These are phyloP conservation scores for Gossypium bickii DNA, from an alignment of 345 rosid genomes.

Conservation along the genomic window DNA sequence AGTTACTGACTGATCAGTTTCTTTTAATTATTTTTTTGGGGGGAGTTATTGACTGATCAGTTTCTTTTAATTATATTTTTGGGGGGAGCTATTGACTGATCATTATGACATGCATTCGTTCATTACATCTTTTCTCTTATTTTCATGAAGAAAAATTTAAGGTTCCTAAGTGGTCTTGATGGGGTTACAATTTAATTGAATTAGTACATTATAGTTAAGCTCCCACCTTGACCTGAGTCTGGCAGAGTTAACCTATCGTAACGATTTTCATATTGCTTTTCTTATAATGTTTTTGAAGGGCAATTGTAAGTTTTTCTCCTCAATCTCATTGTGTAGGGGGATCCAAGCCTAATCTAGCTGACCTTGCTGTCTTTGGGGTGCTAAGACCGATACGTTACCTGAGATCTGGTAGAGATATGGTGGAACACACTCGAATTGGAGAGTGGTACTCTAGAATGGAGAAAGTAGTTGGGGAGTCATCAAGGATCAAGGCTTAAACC, in stretches of 20 bases:
- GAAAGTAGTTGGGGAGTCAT: slow-evolving; percentile 42
- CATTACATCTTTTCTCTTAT: neutral
- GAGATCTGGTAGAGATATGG: slow-evolving; percentile 64
- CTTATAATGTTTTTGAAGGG: neutral
- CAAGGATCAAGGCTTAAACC: slow-evolving; percentile 34
- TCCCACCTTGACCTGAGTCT: neutral
- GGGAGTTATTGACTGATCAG: neutral
- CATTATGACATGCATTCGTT: neutral
- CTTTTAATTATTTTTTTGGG: too few species aligned
- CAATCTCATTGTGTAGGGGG: slow-evolving; percentile 36
- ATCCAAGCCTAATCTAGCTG: slow-evolving; percentile 57
- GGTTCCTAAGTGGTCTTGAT: neutral
- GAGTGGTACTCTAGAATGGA: slow-evolving; percentile 74
- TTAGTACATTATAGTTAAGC: neutral
- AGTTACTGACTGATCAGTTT: too few species aligned
- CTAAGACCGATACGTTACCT: slow-evolving; percentile 61
- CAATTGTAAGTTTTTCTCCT: neutral
- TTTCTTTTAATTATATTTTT: too few species aligned
- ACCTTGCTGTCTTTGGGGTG: slow-evolving; percentile 64
- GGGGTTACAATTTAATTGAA: neutral
- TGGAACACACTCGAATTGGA: slow-evolving; percentile 60
- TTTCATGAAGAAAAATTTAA: neutral
- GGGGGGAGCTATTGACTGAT: neutral
- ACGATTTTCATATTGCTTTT: neutral
- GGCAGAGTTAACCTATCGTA: neutral